Base-by-base conservation (phyloP, 495 filamentous ascomycete species). In the Penicillium egyptiacum region DNA sequence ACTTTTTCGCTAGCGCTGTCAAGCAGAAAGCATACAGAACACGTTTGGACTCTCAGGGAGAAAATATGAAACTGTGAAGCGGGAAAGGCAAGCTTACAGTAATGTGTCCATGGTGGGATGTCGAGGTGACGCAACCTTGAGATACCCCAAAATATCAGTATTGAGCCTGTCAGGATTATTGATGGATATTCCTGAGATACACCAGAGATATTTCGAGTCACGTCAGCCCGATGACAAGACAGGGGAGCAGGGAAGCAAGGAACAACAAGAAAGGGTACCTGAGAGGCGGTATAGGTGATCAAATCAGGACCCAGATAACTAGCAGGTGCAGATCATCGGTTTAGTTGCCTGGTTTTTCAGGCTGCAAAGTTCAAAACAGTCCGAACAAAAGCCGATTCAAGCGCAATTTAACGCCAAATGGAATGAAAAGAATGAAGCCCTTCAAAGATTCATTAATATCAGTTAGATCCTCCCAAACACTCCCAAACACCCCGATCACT, bases 41-140 rank as follows among this genome's bases (percentile, higher is more conserved):
- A 16, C 9, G 17, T 31, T 31, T 31, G 9, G 11, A 33, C 19
- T 51, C 20, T 37, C 28, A 47, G 23, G 9, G 37, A 33, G 23
- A 56, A 8, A 12, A 23, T 11, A 39, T 35, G 46, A 19, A 9
- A 5, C 25, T 20, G 6, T 17, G 19, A 19, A 8, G 25, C n/a
- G 45, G 26, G 31, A 30, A 26, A 17, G 56, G 57, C 39, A 37
- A 56, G 50, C 89, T 80, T 82, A 92, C 89, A 91, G 77, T 69
- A 92, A 74, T 17, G 88, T 93, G 70, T 93, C 88, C 89, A 93
- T 92, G 46, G 46, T 64, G 67, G 51, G 57, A 50, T 48, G 31
- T 16, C 14, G 37, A 31, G 48, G 48, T 55, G 53, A 39, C 42
- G 53, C 14, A 55, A 39, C 28, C 16, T 48, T 12, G 28, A 48